Percentiles rank a stretch among this genome's conserved stretches.
These are phyloP conservation scores for Curvularia eragrostidis DNA, from an alignment of 2,329 filamentous ascomycete species.

Conservation along the genomic window DNA sequence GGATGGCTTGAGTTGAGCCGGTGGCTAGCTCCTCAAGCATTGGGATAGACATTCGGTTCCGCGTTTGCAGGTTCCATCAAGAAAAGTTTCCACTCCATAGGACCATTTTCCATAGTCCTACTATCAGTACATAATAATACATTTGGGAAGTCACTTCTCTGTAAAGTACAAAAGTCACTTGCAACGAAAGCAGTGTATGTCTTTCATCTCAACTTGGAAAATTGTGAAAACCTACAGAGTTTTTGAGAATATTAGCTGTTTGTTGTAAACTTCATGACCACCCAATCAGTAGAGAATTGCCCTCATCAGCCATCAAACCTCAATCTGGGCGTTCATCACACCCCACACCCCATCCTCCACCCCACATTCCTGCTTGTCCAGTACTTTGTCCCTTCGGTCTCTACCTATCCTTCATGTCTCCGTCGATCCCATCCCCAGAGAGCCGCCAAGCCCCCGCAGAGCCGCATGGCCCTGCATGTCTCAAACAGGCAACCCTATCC, in stretches of 20 bases:
- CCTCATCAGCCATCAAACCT: no score
- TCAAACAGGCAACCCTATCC: neutral
- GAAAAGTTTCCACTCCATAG: conserved; percentile 4
- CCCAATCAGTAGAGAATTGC: no score
- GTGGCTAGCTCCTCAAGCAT: conserved; percentile 22
- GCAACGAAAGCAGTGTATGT: neutral
- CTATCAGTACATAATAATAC: conserved; percentile 8
- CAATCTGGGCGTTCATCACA: neutral
- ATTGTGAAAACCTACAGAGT: neutral
- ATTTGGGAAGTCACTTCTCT: neutral
- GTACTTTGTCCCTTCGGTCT: neutral
- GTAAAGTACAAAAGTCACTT: neutral
- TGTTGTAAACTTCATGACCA: no score
- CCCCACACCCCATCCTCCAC: neutral
- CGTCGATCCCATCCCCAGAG: neutral
- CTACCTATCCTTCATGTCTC: no score
- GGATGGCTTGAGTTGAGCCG: conserved; percentile 22
- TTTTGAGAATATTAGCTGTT: no score
- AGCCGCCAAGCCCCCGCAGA: neutral
- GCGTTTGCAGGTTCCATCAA: conserved; percentile 6
- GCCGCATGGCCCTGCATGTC: neutral
- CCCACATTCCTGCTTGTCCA: neutral
- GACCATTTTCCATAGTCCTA: neutral
- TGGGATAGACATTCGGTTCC: conserved; percentile 10
- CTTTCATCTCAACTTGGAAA: neutral